Evolutionary conservation across 2,329 filamentous ascomycete genomes (phyloP).

Genomic region (Ramularia collo-cygni): DNA sequence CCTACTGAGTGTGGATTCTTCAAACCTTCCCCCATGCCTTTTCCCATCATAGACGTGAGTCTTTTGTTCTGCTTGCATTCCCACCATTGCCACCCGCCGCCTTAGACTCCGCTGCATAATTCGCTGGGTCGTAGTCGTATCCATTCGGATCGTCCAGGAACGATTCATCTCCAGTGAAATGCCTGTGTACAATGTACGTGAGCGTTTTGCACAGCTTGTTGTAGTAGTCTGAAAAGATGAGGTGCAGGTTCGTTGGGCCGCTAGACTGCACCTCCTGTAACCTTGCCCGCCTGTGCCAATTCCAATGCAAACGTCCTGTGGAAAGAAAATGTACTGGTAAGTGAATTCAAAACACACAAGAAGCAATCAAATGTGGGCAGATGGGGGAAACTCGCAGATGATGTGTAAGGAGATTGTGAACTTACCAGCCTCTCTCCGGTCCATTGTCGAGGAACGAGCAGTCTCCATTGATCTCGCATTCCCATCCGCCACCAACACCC

Average conservation of each 20-base stretch:
- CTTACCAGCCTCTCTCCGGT: constrained; percentile 81
- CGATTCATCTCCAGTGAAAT: constrained; percentile 52
- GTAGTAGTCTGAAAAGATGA: constrained; percentile 7
- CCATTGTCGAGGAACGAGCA: constrained; percentile 74
- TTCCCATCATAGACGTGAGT: constrained; percentile 13
- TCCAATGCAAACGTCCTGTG: constrained; percentile 31
- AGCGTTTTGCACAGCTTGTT: constrained; percentile 7
- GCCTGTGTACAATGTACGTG: constrained; percentile 31
- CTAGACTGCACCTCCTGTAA: constrained; percentile 5
- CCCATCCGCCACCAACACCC: constrained; percentile 71
- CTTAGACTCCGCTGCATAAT: constrained; percentile 11
- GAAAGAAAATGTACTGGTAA: constrained; percentile 18
- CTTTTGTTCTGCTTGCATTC: constrained; percentile 10
- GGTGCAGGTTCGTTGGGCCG: no score
- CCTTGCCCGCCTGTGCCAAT: constrained; percentile 11
- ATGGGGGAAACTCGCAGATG: no score
- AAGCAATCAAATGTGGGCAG: constrained; percentile 2
- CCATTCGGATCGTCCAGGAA: constrained; percentile 40
- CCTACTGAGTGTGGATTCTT: neutral
- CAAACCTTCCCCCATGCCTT: neutral
- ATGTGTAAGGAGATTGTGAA: constrained; percentile 24
- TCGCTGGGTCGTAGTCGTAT: constrained; percentile 29
- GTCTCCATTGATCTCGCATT: constrained; percentile 72
- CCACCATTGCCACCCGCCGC: constrained; percentile 6
- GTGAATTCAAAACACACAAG: constrained; percentile 13